A percentile compares a stretch with the other conserved stretches of the same genome.
These are phyloP conservation scores for Dionaea muscipula DNA, from an alignment of 179 eudicot genomes.

Conservation along the genomic window DNA sequence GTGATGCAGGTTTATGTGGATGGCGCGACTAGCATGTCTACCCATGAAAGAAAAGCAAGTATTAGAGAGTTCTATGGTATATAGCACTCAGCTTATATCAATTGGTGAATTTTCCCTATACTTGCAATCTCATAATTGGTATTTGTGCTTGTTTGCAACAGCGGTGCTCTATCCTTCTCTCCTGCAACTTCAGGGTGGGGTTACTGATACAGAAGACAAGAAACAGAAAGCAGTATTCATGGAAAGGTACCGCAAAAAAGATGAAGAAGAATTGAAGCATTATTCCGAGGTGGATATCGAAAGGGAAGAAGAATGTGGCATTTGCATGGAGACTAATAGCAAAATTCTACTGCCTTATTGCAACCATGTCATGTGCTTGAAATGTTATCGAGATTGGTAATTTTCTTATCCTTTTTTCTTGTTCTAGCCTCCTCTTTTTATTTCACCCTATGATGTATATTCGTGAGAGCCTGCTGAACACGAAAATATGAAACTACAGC, in stretches of 20 bases:
- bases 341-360: slow-evolving; percentile 80
- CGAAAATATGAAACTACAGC: too few relatives aligned
- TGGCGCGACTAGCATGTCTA: slow-evolving; percentile 96
- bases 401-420: slow-evolving; percentile 5
- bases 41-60: slow-evolving; percentile 89
- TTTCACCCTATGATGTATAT: too few relatives aligned
- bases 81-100: too few relatives aligned
- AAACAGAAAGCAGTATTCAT: slow-evolving; percentile 66
- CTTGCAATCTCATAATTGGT: background rate
- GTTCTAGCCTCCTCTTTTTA: background rate
- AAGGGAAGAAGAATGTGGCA: slow-evolving; percentile 95
- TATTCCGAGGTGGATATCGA: slow-evolving; percentile 58
- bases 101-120: too few relatives aligned
- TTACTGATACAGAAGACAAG: slow-evolving; percentile 71
- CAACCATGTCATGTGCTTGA: slow-evolving; percentile 79
- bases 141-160: slow-evolving; percentile 12
- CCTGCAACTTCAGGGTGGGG: slow-evolving; percentile 80
- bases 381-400: slow-evolving; percentile 90
- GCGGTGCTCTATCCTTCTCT: slow-evolving; percentile 88
- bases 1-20: slow-evolving; percentile 70
- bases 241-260: slow-evolving; percentile 78
- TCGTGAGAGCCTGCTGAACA: too few relatives aligned
- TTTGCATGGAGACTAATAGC: slow-evolving; percentile 79
- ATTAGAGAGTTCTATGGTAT: slow-evolving; percentile 85
- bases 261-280: slow-evolving; percentile 44